Percentiles rank a stretch among this genome's conserved stretches.
phyloP scores from a whole-genome alignment of 495 filamentous ascomycete genomes.

The Penicillium robsamsonii region DNA sequence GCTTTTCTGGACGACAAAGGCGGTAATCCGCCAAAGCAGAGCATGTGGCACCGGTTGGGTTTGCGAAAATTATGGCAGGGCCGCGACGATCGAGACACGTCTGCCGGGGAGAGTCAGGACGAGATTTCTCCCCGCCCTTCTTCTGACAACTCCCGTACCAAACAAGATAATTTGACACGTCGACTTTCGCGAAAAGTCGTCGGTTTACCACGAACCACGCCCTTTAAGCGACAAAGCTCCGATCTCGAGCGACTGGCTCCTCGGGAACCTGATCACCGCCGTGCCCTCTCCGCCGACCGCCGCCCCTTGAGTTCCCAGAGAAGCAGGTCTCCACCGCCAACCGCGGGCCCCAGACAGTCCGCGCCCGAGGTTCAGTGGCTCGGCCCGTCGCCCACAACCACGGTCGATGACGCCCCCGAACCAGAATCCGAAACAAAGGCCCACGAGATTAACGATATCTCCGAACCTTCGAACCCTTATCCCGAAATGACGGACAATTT shows the following conservation, averaged over 20 bases:
- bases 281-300: conserved; percentile 73
- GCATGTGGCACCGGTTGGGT: conserved; percentile 51
- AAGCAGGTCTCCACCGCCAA: conserved; percentile 41
- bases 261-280: conserved; percentile 62
- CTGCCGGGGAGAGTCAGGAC: conserved; percentile 23
- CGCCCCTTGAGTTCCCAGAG: conserved; percentile 48
- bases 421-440: conserved; percentile 16
- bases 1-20: conserved; percentile 39
- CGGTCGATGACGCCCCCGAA: conserved; percentile 29
- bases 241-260: conserved; percentile 75
- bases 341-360: conserved; percentile 44
- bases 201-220: conserved; percentile 68
- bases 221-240: conserved; percentile 77
- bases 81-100: conserved; percentile 45
- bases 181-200: conserved; percentile 69
- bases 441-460: conserved; percentile 17
- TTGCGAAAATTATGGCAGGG: conserved; percentile 46
- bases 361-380: conserved; percentile 49
- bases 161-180: conserved; percentile 48
- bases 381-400: conserved; percentile 35
- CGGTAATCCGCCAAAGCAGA: conserved; percentile 42
- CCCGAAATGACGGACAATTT: conserved; percentile 22
- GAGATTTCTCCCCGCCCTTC: conserved; percentile 16
- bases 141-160: conserved; percentile 34
- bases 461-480: conserved; percentile 30